Conservation (phyloP, 2,329 filamentous ascomycete species). For the Esteya vermicola region DNA sequence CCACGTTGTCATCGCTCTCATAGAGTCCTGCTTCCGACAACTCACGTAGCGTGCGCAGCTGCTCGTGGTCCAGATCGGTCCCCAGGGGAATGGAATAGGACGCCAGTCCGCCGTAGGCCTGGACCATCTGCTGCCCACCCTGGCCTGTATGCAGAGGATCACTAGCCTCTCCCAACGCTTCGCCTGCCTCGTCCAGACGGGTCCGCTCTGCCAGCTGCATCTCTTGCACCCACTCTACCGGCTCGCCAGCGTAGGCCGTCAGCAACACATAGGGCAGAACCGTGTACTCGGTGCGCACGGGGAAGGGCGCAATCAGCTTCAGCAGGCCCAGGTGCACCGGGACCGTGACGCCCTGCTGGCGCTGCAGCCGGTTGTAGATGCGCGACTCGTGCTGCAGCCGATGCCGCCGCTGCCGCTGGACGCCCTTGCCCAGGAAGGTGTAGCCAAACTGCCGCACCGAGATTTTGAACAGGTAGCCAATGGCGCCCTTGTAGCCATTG, state of each 20-base stretch:
- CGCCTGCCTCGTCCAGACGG: not conserved
- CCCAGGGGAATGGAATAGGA: not conserved
- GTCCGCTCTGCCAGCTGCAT: not conserved
- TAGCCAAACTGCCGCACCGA: no score
- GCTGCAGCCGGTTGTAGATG: not conserved
- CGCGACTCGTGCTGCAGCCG: not conserved
- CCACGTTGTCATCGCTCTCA: not conserved
- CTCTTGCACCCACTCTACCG: not conserved
- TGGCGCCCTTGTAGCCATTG: not conserved
- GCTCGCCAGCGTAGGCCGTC: conserved; percentile 2
- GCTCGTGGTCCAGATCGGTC: not conserved
- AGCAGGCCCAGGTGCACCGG: conserved; percentile 2
- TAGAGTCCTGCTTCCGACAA: not conserved
- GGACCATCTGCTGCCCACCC: not conserved
- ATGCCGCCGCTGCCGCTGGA: not conserved
- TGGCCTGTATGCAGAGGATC: no score
- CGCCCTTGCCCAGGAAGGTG: conserved; percentile 3
- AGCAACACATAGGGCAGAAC: conserved; percentile 1
- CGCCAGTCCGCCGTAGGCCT: not conserved
- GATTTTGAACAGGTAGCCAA: not conserved
- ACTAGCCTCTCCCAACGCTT: no score
- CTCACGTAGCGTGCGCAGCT: not conserved
- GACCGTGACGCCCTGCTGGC: not conserved
- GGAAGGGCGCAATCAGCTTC: not conserved
- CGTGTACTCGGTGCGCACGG: not conserved